Percentiles rank a stretch among this genome's conserved stretches.
Evolutionary conservation across 768 basidiomycete species (phyloP).

Genomic region (Leccinum aurantiacum): DNA sequence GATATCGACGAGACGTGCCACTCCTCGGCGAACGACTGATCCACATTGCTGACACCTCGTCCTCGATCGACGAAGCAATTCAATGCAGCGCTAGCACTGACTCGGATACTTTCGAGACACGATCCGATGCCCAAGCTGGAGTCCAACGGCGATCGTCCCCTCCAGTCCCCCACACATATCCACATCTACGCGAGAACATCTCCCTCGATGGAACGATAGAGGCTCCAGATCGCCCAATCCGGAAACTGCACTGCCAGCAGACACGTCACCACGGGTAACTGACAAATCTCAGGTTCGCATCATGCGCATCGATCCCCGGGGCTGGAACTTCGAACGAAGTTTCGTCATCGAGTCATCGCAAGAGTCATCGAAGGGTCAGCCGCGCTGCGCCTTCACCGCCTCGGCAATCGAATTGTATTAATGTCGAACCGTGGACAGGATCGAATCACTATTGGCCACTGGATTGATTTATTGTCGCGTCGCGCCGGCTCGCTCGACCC

Average conservation of each 20-base stretch:
- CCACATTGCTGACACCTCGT: background rate
- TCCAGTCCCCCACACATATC: background rate
- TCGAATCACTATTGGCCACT: background rate
- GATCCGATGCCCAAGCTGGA: background rate
- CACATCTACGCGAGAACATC: background rate
- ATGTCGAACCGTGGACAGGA: background rate
- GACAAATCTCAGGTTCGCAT: background rate
- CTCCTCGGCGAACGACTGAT: background rate
- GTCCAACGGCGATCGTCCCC: background rate
- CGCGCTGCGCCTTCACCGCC: background rate
- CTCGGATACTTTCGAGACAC: background rate
- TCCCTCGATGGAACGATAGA: background rate
- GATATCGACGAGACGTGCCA: too few relatives aligned
- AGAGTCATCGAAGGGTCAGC: background rate
- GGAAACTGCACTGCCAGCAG: constrained; percentile 3
- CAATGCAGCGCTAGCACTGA: background rate
- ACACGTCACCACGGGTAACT: constrained; percentile 1
- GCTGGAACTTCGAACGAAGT: constrained; percentile 4
- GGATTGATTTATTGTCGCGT: background rate
- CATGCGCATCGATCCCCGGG: background rate
- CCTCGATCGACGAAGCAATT: constrained; percentile 3
- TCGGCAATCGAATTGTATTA: background rate
- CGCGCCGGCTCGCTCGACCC: background rate
- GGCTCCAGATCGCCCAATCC: background rate
- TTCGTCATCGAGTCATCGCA: background rate